Evolutionary conservation across 202 grass and related monocot species (phyloP).

Genomic region (Setaria italica): DNA sequence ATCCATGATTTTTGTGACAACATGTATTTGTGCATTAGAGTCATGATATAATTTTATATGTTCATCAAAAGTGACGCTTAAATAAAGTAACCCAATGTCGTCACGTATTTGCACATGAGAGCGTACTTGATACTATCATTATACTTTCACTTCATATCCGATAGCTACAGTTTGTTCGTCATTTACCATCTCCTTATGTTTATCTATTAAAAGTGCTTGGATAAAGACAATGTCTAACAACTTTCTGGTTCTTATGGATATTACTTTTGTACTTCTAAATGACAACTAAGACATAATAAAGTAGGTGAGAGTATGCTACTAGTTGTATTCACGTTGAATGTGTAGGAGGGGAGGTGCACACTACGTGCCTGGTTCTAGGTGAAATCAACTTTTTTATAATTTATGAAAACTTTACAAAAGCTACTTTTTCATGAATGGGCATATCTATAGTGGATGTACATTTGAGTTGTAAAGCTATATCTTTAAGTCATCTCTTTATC

Average conservation of each 20-base stretch:
- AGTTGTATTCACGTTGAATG: neutral
- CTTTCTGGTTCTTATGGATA: neutral
- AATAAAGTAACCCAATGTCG: neutral
- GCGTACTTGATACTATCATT: neutral
- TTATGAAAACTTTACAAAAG: neutral
- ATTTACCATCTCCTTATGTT: neutral
- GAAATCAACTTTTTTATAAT: neutral
- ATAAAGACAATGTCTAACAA: neutral
- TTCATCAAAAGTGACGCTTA: neutral
- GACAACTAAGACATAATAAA: neutral
- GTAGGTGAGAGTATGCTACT: neutral
- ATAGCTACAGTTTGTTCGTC: neutral
- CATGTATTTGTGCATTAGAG: neutral
- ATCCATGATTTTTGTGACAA: too few relatives aligned
- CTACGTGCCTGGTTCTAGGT: neutral
- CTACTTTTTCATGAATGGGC: neutral
- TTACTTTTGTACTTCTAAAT: neutral
- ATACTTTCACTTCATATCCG: neutral
- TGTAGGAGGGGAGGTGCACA: neutral
- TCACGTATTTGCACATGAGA: too few relatives aligned
- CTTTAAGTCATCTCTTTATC: neutral
- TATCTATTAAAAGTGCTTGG: neutral
- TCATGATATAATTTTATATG: neutral
- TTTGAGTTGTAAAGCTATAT: neutral
- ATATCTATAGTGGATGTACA: neutral